Conservation (phyloP, 2,329 filamentous ascomycete species). For the Sporothrix curviconia region DNA sequence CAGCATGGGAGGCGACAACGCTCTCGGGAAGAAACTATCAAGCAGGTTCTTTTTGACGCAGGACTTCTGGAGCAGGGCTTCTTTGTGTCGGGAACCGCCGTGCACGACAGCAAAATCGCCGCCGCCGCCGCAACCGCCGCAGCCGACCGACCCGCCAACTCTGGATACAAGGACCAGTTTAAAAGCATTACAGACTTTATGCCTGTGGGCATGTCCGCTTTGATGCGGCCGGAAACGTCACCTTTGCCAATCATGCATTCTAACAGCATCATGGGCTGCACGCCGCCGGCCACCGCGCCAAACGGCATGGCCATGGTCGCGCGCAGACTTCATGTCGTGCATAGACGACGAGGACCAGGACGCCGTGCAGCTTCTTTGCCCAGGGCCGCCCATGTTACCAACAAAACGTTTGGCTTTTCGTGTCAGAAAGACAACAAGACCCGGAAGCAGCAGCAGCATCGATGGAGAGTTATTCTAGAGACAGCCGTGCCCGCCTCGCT, state of each 20-base stretch:
- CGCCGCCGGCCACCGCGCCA: conserved; percentile 20
- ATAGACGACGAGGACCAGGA: conserved; percentile 41
- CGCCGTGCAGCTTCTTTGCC: conserved; percentile 36
- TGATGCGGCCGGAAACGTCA: conserved; percentile 56
- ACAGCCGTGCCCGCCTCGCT: no score
- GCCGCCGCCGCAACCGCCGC: neutral
- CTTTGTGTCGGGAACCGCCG: no score
- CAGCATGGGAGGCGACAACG: no score
- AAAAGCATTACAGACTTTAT: conserved; percentile 66
- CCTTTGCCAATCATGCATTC: conserved; percentile 66
- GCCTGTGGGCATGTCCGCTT: conserved; percentile 66
- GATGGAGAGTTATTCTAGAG: no score
- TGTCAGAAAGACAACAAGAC: conserved; percentile 28
- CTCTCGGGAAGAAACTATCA: no score
- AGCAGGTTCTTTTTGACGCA: no score
- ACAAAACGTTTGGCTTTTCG: conserved; percentile 43
- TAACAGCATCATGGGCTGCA: conserved; percentile 44
- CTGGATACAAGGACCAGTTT: conserved; percentile 50
- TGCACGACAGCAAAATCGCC: neutral
- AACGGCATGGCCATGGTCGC: conserved; percentile 1
- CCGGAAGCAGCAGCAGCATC: conserved; percentile 21
- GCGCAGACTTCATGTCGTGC: conserved; percentile 33
- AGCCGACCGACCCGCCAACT: neutral
- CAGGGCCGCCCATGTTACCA: conserved; percentile 33
- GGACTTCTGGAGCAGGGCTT: no score